Evolutionary conservation across 2,329 filamentous ascomycete genomes (phyloP).

Genomic region (Cyclaneusma minus): DNA sequence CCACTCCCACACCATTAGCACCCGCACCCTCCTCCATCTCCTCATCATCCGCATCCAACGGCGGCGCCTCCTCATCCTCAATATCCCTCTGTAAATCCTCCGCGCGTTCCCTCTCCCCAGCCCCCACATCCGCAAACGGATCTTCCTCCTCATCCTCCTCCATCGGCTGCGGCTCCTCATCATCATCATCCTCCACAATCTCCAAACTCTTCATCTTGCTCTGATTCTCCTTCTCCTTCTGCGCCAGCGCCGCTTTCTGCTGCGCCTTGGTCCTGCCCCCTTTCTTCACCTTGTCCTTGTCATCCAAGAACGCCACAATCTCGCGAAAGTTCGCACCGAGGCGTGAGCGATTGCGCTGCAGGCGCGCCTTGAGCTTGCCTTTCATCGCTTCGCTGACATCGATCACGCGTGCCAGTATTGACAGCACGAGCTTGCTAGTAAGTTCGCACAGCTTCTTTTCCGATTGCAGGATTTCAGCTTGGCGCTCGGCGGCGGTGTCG

Average conservation of each 20-base stretch:
- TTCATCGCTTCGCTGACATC: constrained; percentile 45
- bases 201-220: constrained; percentile 12
- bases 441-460: constrained; percentile 80
- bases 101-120: too few relatives aligned
- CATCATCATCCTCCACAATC: constrained; percentile 13
- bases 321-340: constrained; percentile 79
- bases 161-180: constrained; percentile 14
- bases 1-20: too few relatives aligned
- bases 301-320: constrained; percentile 66
- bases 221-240: constrained; percentile 15
- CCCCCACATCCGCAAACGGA: constrained; percentile 3
- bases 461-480: constrained; percentile 53
- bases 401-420: constrained; percentile 59
- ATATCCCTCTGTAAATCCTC: too few relatives aligned
- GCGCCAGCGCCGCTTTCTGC: constrained; percentile 25
- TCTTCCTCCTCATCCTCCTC: constrained; percentile 3
- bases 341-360: constrained; percentile 65
- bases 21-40: too few relatives aligned
- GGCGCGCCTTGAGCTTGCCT: constrained; percentile 50
- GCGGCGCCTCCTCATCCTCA: too few relatives aligned
- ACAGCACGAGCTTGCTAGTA: constrained; percentile 70
- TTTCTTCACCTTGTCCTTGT: constrained; percentile 33
- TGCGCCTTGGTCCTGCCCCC: constrained; percentile 23
- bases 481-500: constrained; percentile 40
- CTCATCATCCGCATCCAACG: too few relatives aligned